Evolutionary conservation across 2,329 filamentous ascomycete genomes (phyloP).

Genomic region (Xylaria sp.): DNA sequence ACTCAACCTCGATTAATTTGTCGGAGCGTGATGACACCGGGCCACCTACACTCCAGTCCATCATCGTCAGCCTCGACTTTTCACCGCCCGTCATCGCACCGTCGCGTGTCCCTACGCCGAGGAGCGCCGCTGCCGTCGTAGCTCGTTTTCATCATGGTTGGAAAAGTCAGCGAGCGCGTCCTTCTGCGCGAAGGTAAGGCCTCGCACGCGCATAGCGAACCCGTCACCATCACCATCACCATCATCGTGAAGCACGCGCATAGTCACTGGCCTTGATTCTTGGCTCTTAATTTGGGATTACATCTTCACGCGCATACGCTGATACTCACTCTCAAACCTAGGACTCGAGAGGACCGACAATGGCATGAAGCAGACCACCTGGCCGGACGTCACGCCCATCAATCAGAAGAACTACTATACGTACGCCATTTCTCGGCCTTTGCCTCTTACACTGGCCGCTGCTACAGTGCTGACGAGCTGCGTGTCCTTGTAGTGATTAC

Average conservation of each 20-base stretch:
- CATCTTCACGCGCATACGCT: no score
- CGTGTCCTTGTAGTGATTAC: slow-evolving; percentile 75
- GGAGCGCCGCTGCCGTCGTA: slow-evolving; percentile 25
- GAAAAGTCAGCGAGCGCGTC: slow-evolving; percentile 73
- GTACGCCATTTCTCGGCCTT: slow-evolving; percentile 61
- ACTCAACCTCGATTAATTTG: background rate
- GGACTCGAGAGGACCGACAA: slow-evolving; percentile 97
- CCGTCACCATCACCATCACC: background rate
- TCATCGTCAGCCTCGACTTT: slow-evolving; percentile 1
- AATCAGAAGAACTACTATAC: slow-evolving; percentile 99
- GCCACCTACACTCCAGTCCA: background rate
- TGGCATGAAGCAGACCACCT: slow-evolving; percentile 94
- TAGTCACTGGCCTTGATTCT: background rate
- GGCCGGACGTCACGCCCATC: slow-evolving; percentile 92
- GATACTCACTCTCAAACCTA: slow-evolving; percentile 53
- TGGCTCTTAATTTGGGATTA: background rate
- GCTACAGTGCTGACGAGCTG: slow-evolving; percentile 37
- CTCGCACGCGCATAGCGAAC: background rate
- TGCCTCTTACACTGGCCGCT: background rate
- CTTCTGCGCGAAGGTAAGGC: slow-evolving; percentile 68
- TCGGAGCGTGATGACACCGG: slow-evolving; percentile 4
- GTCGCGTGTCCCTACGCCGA: slow-evolving; percentile 12
- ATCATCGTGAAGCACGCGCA: background rate
- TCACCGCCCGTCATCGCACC: background rate
- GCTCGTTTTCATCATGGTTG: slow-evolving; percentile 61